Base-by-base conservation (phyloP, 2,329 filamentous ascomycete genomes). In the Pyricularia sp. region DNA sequence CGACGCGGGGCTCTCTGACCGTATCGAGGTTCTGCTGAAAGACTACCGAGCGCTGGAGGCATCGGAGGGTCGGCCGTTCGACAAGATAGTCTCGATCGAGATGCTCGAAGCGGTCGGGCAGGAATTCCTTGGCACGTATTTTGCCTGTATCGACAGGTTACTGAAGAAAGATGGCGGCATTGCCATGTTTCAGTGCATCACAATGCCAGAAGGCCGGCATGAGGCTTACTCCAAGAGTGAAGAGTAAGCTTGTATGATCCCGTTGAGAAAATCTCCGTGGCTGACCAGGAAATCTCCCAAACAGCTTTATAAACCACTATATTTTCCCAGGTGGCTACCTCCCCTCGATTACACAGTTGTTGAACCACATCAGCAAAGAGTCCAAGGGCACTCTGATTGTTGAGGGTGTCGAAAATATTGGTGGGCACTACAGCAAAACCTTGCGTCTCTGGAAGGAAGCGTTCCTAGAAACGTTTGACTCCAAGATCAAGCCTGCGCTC, bases 311-410 rank as follows among this genome's bases (percentile, higher is more conserved):
- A 75, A 86, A 89, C 69, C 87, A 88, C 71, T 92, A 93, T 78
- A 92, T 93, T 68, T 93, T 93, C 77, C 91, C 90, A 0, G 90
- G 90, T n/a, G 91, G 90, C 0, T 89, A 92, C 74, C 79, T 93
- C 7, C 87, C 87, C 0, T 85, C 84, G 2, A 81, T 83, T 36
- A 85, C 82, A 17, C 84, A 88, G 72, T 78, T 89, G 23, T 77
- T 89, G 28, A 79, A 82, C 66, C 83, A 88, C 42, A 89, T 93
- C 71, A 84, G 83, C 59, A 81, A 81, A 30, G 87, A 87, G 42
- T 90, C 88, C 0, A 77, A 81, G 11, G 86, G 87, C 0, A 85
- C 84, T 0, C 80, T 93, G 7, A 84, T 92, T 14, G 83, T 92
- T 0, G 89, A 92, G 72, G 82, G 79, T 14, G 80, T 92, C 59